Evolutionary conservation across 257 asterid genomes (phyloP).

Genomic region (Euphrasia confusa): DNA sequence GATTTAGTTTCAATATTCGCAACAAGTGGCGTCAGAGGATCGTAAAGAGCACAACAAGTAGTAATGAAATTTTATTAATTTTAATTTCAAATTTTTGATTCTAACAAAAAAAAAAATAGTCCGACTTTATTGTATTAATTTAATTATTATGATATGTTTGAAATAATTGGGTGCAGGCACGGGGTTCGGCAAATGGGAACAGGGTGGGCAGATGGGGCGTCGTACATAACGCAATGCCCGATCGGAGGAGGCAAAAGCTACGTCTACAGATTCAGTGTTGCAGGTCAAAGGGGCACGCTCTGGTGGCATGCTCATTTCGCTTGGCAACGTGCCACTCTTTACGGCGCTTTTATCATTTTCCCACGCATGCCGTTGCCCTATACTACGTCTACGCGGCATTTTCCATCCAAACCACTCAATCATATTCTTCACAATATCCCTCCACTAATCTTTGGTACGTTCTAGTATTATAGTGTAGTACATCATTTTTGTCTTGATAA

Average conservation of each 20-base stretch:
- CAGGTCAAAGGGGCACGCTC: conserved; percentile 61
- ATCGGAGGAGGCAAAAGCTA: conserved; percentile 44
- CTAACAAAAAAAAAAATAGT: no score
- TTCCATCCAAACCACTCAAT: conserved; percentile 21
- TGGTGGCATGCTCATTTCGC: conserved; percentile 87
- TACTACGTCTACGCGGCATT: conserved; percentile 22
- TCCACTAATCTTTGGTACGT: conserved; percentile 55
- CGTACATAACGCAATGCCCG: conserved; percentile 79
- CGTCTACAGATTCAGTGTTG: conserved; percentile 50
- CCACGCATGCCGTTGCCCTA: conserved; percentile 44
- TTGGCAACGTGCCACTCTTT: conserved; percentile 79
- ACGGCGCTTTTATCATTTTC: conserved; percentile 74
- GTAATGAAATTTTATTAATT: no score
- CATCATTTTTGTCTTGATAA: no score
- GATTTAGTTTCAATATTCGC: no score
- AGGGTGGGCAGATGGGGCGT: conserved; percentile 90
- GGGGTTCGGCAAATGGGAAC: conserved; percentile 62
- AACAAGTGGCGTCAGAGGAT: no score
- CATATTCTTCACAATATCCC: conserved; percentile 18
- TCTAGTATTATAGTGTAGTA: no score
- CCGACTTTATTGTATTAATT: no score
- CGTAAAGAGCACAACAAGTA: no score
- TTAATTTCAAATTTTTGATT: no score
- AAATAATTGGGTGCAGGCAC: conserved; percentile 41
- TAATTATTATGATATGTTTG: background rate